phyloP scores from a whole-genome alignment of 108 stramenopile genomes.

The Pseudonitzschia delicatissima region DNA sequence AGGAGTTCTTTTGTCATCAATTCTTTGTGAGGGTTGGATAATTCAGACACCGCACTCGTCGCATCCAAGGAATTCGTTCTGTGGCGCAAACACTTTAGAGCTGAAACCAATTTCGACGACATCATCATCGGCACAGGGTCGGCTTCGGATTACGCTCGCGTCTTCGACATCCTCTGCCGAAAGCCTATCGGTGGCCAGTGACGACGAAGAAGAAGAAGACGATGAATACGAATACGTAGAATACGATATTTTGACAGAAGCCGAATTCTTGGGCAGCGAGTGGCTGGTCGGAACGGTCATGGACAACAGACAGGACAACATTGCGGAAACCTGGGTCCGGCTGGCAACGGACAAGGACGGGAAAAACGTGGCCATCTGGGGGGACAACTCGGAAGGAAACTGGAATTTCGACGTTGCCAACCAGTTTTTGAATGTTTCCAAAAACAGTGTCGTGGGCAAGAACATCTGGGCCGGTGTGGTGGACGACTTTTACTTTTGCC shows the following conservation, averaged over 20 bases:
- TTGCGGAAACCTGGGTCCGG: conserved; percentile 82
- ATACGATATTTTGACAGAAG: conserved; percentile 69
- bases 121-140: neutral
- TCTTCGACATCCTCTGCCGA: neutral
- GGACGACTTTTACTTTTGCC: conserved; percentile 78
- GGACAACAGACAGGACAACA: conserved; percentile 44
- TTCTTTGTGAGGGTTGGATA: conserved; percentile 3
- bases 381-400: conserved; percentile 60
- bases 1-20: neutral
- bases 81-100: neutral
- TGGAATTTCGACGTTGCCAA: conserved; percentile 74
- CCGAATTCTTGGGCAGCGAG: conserved; percentile 72
- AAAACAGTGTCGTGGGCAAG: conserved; percentile 67
- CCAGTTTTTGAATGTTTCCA: conserved; percentile 71
- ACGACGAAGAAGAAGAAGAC: conserved; percentile 37
- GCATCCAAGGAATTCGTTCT: neutral
- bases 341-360: conserved; percentile 59
- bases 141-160: neutral
- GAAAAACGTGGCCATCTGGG: conserved; percentile 72
- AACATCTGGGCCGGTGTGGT: conserved; percentile 76
- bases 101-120: neutral
- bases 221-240: conserved; percentile 82
- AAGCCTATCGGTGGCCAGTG: neutral
- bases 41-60: neutral
- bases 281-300: conserved; percentile 79